A percentile compares a stretch with the other conserved stretches of the same genome.
These are phyloP conservation scores for Acacia melanoxylon DNA, from an alignment of 306 rosid species.

Conservation along the genomic window DNA sequence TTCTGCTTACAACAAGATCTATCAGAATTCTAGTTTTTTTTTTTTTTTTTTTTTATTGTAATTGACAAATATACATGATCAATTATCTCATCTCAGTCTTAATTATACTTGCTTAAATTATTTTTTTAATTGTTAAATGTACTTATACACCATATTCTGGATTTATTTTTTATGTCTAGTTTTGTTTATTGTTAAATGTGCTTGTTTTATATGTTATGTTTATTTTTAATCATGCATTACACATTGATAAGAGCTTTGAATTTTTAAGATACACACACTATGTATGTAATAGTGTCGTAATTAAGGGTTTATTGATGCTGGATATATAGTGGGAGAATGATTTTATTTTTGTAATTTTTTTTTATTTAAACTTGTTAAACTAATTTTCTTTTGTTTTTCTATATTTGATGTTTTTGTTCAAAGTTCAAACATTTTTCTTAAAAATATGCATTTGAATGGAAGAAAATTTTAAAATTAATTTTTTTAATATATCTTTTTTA, in stretches of 20 bases:
- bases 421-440: not conserved
- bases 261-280: no score
- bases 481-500: not conserved
- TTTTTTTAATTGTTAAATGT: not conserved
- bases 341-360: not conserved
- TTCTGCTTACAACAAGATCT: not conserved
- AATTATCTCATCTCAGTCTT: not conserved
- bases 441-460: not conserved
- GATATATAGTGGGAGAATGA: no score
- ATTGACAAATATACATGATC: not conserved
- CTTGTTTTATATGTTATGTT: not conserved
- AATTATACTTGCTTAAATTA: not conserved
- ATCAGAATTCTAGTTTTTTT: slow-evolving; percentile 12
- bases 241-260: not conserved
- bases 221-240: not conserved
- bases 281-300: no score
- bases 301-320: not conserved
- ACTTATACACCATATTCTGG: not conserved
- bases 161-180: not conserved
- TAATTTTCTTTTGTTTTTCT: not conserved
- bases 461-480: not conserved
- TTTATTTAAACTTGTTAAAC: not conserved
- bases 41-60: no score
- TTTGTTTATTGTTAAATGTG: not conserved
- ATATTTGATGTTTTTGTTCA: not conserved